Evolutionary conservation across 441 rosid genomes (phyloP).

Genomic region (Biscutella auriculata): DNA sequence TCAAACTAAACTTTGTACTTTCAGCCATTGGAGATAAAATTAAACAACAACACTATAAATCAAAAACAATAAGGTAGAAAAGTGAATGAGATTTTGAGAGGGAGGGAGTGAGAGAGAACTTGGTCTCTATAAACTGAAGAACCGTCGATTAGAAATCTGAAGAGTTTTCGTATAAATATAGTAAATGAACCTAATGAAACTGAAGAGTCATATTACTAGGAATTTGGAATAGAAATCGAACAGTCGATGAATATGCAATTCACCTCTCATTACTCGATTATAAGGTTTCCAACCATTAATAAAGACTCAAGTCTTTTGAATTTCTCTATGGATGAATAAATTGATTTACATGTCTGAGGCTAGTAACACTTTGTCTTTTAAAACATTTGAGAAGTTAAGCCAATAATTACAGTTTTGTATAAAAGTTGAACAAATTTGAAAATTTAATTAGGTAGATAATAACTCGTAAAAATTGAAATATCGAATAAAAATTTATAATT

Average conservation of each 20-base stretch:
- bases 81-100: background rate
- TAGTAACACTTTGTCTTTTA: too few relatives aligned
- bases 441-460: too few relatives aligned
- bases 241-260: background rate
- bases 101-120: background rate
- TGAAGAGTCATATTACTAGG: background rate
- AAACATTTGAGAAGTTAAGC: too few relatives aligned
- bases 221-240: background rate
- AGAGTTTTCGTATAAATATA: background rate
- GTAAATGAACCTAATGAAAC: background rate
- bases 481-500: too few relatives aligned
- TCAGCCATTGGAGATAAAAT: background rate
- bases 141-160: background rate
- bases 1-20: background rate
- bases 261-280: too few relatives aligned
- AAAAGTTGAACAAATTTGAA: too few relatives aligned
- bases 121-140: background rate
- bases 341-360: too few relatives aligned
- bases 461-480: too few relatives aligned
- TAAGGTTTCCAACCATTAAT: too few relatives aligned
- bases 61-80: background rate
- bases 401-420: too few relatives aligned
- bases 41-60: background rate
- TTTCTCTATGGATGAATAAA: too few relatives aligned
- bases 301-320: too few relatives aligned